phyloP scores from a whole-genome alignment of 495 filamentous ascomycete genomes.

The Tuber calosporum region DNA sequence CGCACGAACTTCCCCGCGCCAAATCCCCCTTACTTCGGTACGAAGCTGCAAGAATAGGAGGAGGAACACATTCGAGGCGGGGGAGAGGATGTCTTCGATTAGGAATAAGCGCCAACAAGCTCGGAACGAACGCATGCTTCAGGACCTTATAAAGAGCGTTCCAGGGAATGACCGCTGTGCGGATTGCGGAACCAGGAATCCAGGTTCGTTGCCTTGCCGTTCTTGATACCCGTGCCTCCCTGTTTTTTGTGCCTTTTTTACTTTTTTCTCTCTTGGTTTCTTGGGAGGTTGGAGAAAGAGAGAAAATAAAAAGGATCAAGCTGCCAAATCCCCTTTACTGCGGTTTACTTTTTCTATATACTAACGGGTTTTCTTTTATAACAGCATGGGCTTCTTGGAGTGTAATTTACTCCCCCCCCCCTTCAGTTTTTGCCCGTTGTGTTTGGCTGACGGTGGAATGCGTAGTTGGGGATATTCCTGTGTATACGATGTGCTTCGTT shows the following conservation, averaged over 20 bases:
- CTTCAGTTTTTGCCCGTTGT: conserved; percentile 5
- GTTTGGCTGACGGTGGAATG: conserved; percentile 25
- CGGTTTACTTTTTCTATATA: neutral
- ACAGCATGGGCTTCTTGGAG: conserved; percentile 98
- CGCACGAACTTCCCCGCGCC: conserved; percentile 7
- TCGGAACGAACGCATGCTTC: conserved; percentile 86
- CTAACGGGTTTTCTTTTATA: conserved; percentile 33
- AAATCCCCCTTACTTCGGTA: neutral
- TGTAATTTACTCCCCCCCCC: conserved; percentile 52
- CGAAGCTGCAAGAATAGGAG: conserved; percentile 11
- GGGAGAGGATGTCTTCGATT: conserved; percentile 37
- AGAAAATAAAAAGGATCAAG: neutral
- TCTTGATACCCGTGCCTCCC: conserved; percentile 13
- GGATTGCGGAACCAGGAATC: conserved; percentile 85
- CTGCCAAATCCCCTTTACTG: neutral
- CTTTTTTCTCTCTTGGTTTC: neutral
- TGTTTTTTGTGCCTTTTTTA: conserved; percentile 9
- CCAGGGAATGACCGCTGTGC: conserved; percentile 92
- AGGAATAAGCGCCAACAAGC: conserved; percentile 90
- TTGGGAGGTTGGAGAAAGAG: conserved; percentile 4
- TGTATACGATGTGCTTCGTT: conserved; percentile 95
- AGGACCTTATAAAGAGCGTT: conserved; percentile 79
- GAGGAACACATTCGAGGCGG: conserved; percentile 9
- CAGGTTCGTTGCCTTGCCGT: conserved; percentile 57
- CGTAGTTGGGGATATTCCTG: conserved; percentile 84